phyloP scores from a whole-genome alignment of 371 early-diverging fungal genomes.

The Lichtheimia ornata region DNA sequence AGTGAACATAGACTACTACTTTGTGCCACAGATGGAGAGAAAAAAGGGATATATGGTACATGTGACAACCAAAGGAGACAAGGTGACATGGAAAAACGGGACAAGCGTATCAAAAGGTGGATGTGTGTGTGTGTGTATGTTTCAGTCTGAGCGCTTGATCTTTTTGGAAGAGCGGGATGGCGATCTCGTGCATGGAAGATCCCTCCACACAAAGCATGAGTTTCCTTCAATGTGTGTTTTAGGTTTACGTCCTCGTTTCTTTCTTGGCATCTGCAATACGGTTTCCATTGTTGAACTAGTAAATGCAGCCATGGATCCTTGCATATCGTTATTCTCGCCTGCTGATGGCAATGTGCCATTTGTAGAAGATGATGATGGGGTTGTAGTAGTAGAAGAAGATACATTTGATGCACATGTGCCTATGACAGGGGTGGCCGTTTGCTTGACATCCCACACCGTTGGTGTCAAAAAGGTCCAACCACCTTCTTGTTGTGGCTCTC shows the following conservation, averaged over 20 bases:
- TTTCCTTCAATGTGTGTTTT: slow-evolving; percentile 51
- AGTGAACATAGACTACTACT: neutral
- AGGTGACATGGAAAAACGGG: slow-evolving; percentile 2
- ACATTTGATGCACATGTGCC: neutral
- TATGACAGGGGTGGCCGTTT: neutral
- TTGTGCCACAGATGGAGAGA: slow-evolving; percentile 1
- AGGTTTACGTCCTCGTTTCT: slow-evolving; percentile 51
- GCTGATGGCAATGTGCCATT: neutral
- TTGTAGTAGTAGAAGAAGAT: neutral
- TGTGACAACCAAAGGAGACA: neutral
- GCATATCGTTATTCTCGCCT: slow-evolving; percentile 16
- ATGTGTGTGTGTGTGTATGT: neutral
- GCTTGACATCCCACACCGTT: slow-evolving; percentile 46
- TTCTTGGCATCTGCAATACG: slow-evolving; percentile 39
- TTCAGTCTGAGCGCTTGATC: neutral
- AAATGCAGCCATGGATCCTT: slow-evolving; percentile 40
- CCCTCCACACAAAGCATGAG: slow-evolving; percentile 54
- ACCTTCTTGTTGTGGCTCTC: slow-evolving; percentile 26
- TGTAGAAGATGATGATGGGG: too few relatives aligned
- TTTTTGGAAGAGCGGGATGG: slow-evolving; percentile 5
- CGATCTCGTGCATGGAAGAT: slow-evolving; percentile 10
- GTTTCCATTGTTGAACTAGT: slow-evolving; percentile 46
- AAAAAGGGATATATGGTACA: slow-evolving; percentile 6
- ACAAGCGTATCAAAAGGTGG: neutral
- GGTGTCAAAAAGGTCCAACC: slow-evolving; percentile 51